Conservation (phyloP, 1,139 yeast species). For the Saccharomycopsis crataegensis region DNA sequence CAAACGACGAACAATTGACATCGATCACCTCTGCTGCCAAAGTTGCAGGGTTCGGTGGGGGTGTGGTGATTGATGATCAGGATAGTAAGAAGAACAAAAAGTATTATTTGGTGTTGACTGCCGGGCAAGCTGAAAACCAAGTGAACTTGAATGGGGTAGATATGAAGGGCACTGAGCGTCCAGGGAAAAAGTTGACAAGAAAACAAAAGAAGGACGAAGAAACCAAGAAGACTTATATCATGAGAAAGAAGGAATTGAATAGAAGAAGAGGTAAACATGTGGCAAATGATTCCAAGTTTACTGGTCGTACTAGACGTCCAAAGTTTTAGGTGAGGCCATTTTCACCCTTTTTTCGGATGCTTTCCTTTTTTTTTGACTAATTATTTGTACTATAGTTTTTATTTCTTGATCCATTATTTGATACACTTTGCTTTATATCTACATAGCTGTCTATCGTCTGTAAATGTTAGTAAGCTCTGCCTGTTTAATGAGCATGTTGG, state of each 20-base stretch:
- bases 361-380: neutral
- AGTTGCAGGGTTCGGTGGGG: slow-evolving; percentile 95
- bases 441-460: too few relatives aligned
- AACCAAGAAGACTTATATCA: slow-evolving; percentile 71
- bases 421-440: too few relatives aligned
- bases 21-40: slow-evolving; percentile 78
- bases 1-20: slow-evolving; percentile 77
- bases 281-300: slow-evolving; percentile 84
- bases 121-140: slow-evolving; percentile 67
- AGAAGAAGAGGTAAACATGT: slow-evolving; percentile 85
- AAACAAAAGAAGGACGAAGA: slow-evolving; percentile 56
- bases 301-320: slow-evolving; percentile 89
- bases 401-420: neutral
- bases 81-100: slow-evolving; percentile 88
- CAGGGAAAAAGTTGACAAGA: slow-evolving; percentile 36
- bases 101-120: slow-evolving; percentile 81
- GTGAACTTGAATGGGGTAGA: slow-evolving; percentile 74
- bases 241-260: slow-evolving; percentile 90
- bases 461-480: too few relatives aligned
- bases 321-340: neutral
- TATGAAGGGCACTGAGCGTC: slow-evolving; percentile 55
- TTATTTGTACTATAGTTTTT: neutral
- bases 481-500: too few relatives aligned
- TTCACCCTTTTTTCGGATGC: neutral
- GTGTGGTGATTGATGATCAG: slow-evolving; percentile 87